Base-by-base conservation (phyloP, 768 basidiomycete genomes). In the Tylopilus felleus region DNA sequence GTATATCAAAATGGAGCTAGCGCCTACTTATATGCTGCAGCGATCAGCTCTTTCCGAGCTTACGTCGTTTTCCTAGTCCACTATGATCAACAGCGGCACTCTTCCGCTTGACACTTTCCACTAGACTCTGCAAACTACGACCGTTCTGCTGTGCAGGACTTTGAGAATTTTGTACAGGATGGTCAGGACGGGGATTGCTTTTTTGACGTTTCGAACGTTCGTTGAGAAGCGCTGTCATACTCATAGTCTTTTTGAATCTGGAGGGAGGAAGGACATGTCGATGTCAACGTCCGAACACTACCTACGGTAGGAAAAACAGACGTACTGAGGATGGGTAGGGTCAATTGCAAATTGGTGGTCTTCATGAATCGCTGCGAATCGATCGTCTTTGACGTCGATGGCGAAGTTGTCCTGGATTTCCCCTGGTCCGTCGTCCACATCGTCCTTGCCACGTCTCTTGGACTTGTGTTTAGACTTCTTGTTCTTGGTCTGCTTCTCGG, bases 261-360 rank as follows among this genome's bases (percentile, higher is more conserved):
- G 21, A 41, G 16, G 5, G 48, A 14, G 52, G 16, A 21, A 47
- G 17, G 29, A 17, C 7, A 27, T 13, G 33, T 27, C 4, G 21
- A 9, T 10, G 17, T 19, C 1, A 14, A 17, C n/a, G 10, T 14
- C 21, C 33, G 44, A 28, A 31, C 22, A 14, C 9, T 9, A 12
- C 21, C 9, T 21, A 9, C 16, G 16, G 17, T 8, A 36, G 35
- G 10, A 43, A 31, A 36, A 52, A 28, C 22, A 0, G 17, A 79
- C 93, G 59, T 65, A 97, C 96, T 86, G 90, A 67, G 96, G 93
- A 73, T 98, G 90, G 49, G 83, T 90, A 19, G 97, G 96, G 70
- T 99, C 97, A 60, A 99, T 94, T 0, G 96, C 95, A 60, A 91
- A 98, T 29, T 86, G 81, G 62, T 91, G 85, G 64, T 98, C 88